Conservation (phyloP, 257 asterid genomes). For the Eustoma russellianum region DNA sequence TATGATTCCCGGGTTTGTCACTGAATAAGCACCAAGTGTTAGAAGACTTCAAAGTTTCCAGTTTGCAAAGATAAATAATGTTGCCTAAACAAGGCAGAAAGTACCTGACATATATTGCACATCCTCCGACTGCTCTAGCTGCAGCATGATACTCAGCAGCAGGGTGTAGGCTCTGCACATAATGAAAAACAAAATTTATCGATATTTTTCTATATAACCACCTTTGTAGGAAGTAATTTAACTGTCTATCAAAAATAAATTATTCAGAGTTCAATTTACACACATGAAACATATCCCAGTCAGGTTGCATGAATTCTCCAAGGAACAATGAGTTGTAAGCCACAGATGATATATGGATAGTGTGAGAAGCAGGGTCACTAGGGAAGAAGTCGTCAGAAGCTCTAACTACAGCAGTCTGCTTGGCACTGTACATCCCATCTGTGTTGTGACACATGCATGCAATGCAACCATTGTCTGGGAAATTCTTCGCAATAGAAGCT, state of each 20-base stretch:
- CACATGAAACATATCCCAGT: slow-evolving; percentile 99
- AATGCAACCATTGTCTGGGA: slow-evolving; percentile 79
- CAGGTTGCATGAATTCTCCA: slow-evolving; percentile 92
- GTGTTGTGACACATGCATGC: slow-evolving; percentile 97
- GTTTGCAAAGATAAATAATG: too few relatives aligned
- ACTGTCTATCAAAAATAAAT: neutral
- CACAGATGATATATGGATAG: slow-evolving; percentile 82
- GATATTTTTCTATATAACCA: neutral
- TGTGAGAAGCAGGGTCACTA: slow-evolving; percentile 93
- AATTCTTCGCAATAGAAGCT: slow-evolving; percentile 75
- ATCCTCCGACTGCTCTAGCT: slow-evolving; percentile 72
- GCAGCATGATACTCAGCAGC: slow-evolving; percentile 96
- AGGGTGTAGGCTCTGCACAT: slow-evolving; percentile 77
- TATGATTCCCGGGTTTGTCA: slow-evolving; percentile 88
- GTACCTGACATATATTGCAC: slow-evolving; percentile 78
- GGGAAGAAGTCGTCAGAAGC: slow-evolving; percentile 96
- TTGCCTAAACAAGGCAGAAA: too few relatives aligned
- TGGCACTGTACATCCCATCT: slow-evolving; percentile 76
- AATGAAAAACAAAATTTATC: too few relatives aligned
- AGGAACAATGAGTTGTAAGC: slow-evolving; percentile 78
- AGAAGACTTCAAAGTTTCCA: too few relatives aligned
- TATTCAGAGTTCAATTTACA: slow-evolving; percentile 20
- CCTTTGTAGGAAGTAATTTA: neutral
- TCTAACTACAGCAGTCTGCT: slow-evolving; percentile 73
- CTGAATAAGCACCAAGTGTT: slow-evolving; percentile 18